A percentile compares a stretch with the other conserved stretches of the same genome.
These are phyloP conservation scores for Fraxinus angustifolia DNA, from an alignment of 305 asterid genomes.

Conservation along the genomic window DNA sequence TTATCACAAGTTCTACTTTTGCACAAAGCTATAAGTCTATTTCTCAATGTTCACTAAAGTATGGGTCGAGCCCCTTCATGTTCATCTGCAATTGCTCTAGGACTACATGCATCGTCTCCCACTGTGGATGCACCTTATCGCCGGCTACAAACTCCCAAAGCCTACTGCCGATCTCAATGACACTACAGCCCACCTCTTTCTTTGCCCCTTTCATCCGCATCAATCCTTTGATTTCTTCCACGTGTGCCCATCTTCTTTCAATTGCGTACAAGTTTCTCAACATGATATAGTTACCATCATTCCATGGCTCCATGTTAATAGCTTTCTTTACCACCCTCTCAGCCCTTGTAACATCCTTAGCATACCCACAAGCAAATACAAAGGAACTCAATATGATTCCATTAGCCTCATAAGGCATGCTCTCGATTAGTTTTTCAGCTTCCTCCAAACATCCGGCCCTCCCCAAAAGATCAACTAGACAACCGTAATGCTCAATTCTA, in stretches of 20 bases:
- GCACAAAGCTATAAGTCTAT: conserved; percentile 24
- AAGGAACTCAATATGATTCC: conserved; percentile 76
- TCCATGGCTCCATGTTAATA: conserved; percentile 61
- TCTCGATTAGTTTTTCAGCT: conserved; percentile 61
- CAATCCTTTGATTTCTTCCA: conserved; percentile 58
- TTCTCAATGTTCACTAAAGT: conserved; percentile 30
- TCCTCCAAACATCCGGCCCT: conserved; percentile 76
- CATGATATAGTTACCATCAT: conserved; percentile 79
- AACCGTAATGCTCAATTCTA: conserved; percentile 73
- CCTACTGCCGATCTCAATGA: conserved; percentile 54
- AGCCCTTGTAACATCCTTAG: conserved; percentile 65
- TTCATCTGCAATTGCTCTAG: conserved; percentile 56
- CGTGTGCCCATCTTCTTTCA: conserved; percentile 84
- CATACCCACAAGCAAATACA: conserved; percentile 71
- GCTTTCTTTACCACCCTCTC: conserved; percentile 64
- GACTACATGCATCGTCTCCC: conserved; percentile 36
- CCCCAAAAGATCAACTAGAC: conserved; percentile 76
- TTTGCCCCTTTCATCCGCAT: conserved; percentile 72
- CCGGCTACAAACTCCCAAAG: conserved; percentile 69
- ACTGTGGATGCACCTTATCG: conserved; percentile 42
- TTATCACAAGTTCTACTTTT: neutral
- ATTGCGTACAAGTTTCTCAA: conserved; percentile 83
- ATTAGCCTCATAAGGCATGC: conserved; percentile 83
- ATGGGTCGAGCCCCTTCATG: conserved; percentile 43
- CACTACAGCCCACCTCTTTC: conserved; percentile 75